Evolutionary conservation across 225 moss, liverwort and hornwort genomes (phyloP), one percentile per base, ranked within the genome.

Genomic region (Sphagnum contortum): DNA sequence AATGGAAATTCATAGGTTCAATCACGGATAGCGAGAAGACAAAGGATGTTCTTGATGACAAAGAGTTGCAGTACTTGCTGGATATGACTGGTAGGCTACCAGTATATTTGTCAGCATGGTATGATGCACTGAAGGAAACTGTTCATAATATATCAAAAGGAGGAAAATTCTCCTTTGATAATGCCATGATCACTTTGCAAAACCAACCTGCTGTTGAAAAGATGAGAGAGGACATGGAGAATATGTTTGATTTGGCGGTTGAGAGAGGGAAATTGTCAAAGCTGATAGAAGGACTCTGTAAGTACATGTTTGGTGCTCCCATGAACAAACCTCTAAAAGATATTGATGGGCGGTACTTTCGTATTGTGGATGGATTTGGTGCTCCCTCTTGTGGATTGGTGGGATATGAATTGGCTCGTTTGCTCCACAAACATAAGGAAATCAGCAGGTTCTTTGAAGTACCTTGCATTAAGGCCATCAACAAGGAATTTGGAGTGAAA

Each of bases 1-100:
- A 54, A 63, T 77, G 77, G 72, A 73, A 77, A 45, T 69, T 73
- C 66, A 69, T 77, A 52, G 66, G 72, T 54, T 72, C 72, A 1
- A 69, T 77, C 48, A 69, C 57, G 45, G 59, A 77, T 63, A 69
- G 69, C 48, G 62, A 77, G 50, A 77, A 77, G 29, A 69, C 69
- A 0, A 77, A 77, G 62, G 72, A 69, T 5, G 50, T 77, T 29
- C 58, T 77, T 12, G 77, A 77, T 59, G 63, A 54, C 49, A 66
- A 62, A 62, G 69, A 77, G 46, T 62, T 77, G 12, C 65, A 73
- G 57, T 65, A 72, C 48, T 62, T 77, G 9, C 48, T 77, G 10
- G 69, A 73, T 62, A 66, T 69, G 3, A 77, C 69, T 9, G 48
- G 72, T 5, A 57, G 72, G 53, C 13, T 77, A 49, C 66, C 48